Evolutionary conservation across 768 basidiomycete genomes (phyloP), one percentile per base, ranked within the genome.

Genomic region (Pleurotus platypus): DNA sequence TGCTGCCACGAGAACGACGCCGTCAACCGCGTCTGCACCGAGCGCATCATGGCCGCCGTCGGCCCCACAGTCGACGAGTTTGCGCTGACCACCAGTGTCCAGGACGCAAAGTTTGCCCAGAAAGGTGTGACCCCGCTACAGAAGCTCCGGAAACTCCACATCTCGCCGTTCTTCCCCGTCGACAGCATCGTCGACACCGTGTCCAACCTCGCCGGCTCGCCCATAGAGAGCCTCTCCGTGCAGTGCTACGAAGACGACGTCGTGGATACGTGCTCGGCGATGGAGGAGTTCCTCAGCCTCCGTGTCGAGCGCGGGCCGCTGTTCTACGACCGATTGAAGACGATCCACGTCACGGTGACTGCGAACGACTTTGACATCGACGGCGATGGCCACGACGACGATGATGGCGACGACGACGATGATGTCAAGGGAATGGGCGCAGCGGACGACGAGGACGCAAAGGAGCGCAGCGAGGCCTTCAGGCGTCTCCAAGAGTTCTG

Each of bases 201-300:
- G 63, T 67, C 80, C 9, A 79, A 80, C 61, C 75, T 87, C 35
- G 78, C 82, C 8, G 81, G 77, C 3, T 82, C 81, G 0, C 85
- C 84, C 20, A 80, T 87, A 51, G 82, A 85, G 63, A 72, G 71
- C 13, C 70, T 86, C 15, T 79, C 80, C 6, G 72, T 85, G 51
- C 78, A 82, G 59, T 85, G 83, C 69, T 83, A 79, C 67, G 79
- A 80, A 57, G 84, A 85, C 60, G 84, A 86, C 62, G 78, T 84
- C 8, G 77, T 79, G n/a, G 85, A 87, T 59, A 74, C 82, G 26
- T 85, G 84, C 64, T 63, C 71, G 3, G 81, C 81, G 2, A 70
- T 87, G 18, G 78, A 81, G 58, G 78, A 79, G 42, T 85, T 87
- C 69, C 73, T 87, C 49, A 74, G 69, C 49, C 60, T 81, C 37